These are phyloP conservation scores for Plasmodiophora brassicae DNA, from an alignment of 208 protist genomes.

Conservation along the genomic window DNA sequence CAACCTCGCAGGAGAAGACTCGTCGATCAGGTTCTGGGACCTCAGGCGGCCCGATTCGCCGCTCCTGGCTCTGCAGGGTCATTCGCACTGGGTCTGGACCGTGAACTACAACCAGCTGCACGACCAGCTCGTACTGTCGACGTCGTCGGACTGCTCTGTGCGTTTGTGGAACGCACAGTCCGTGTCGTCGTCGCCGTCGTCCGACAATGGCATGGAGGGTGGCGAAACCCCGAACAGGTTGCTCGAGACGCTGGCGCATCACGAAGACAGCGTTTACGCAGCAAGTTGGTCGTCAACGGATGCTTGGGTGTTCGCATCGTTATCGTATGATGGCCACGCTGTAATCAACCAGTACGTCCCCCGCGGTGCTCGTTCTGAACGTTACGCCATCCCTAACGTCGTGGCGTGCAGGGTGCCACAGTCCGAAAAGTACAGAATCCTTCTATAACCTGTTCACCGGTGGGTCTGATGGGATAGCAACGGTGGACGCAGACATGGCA, in stretches of 20 bases:
- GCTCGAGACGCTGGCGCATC: neutral
- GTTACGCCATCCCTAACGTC: too few species aligned
- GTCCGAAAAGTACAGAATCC: neutral
- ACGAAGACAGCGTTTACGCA: neutral
- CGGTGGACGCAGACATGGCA: too few species aligned
- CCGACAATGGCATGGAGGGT: neutral
- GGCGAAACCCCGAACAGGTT: neutral
- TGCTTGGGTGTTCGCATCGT: neutral
- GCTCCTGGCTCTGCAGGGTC: neutral
- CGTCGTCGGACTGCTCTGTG: neutral
- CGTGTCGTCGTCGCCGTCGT: neutral
- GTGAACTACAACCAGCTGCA: neutral
- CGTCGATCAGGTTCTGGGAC: neutral
- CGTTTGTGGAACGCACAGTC: conserved; percentile 1
- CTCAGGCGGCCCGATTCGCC: neutral
- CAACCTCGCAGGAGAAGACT: neutral
- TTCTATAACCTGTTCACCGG: neutral
- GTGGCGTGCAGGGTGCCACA: neutral
- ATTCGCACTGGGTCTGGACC: neutral
- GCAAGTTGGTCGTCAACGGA: neutral
- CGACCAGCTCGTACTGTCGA: neutral
- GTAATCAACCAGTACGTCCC: too few species aligned
- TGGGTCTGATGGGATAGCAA: too few species aligned
- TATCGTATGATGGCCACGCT: neutral
- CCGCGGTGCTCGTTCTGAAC: too few species aligned